phyloP scores from a whole-genome alignment of 1,139 yeast genomes.

The Pichia kudriavzevii region DNA sequence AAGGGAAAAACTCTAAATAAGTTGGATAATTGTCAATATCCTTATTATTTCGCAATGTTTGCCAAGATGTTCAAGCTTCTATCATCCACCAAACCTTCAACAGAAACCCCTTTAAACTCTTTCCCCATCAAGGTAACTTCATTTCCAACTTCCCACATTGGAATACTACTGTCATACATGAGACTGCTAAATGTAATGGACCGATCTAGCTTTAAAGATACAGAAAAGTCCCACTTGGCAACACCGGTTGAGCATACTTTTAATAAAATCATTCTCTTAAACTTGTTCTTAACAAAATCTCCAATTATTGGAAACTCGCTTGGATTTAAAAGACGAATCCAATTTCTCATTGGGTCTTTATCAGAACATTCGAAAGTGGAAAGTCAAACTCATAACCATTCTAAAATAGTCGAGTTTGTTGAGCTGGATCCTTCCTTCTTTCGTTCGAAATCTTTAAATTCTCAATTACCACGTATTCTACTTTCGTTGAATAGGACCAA shows the following conservation, averaged over 20 bases:
- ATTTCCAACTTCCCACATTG: conserved; percentile 7
- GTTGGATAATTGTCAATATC: no score
- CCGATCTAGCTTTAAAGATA: no score
- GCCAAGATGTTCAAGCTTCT: conserved; percentile 1
- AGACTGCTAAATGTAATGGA: conserved; percentile 4
- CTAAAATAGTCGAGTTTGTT: conserved; percentile 6
- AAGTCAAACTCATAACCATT: conserved; percentile 1
- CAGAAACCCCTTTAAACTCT: conserved; percentile 3
- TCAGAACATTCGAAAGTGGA: background rate
- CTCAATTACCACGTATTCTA: conserved; percentile 9
- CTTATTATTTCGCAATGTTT: background rate
- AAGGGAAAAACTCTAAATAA: no score
- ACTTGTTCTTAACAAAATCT: conserved; percentile 7
- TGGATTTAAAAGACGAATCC: conserved; percentile 6
- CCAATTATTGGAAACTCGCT: conserved; percentile 10
- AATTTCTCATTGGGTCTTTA: conserved; percentile 2
- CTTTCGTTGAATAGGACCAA: conserved; percentile 9
- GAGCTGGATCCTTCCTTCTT: conserved; percentile 8
- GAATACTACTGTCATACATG: conserved; percentile 6
- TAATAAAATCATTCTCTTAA: conserved; percentile 9
- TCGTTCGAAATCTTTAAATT: conserved; percentile 3
- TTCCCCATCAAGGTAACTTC: conserved; percentile 7
- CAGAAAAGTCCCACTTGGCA: no score
- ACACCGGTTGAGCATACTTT: conserved; percentile 10
- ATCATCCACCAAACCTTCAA: background rate